phyloP scores from a whole-genome alignment of 1,284 basidiomycete genomes.

The Fomes fomentarius region DNA sequence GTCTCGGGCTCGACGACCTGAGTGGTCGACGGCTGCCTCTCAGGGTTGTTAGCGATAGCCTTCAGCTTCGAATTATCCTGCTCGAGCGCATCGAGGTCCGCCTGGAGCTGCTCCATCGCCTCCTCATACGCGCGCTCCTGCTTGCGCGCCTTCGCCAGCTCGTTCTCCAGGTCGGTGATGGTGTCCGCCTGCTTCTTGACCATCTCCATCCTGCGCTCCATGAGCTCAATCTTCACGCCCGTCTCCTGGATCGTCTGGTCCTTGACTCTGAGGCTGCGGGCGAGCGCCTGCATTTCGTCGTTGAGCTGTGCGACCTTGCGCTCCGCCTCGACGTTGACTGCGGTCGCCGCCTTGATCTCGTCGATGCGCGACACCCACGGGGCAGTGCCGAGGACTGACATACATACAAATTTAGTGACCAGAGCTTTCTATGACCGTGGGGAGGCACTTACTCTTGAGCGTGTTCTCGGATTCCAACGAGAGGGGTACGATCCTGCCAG shows the following conservation, averaged over 20 bases:
- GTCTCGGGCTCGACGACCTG: constrained; percentile 63
- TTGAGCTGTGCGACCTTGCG: constrained; percentile 82
- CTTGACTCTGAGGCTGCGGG: constrained; percentile 81
- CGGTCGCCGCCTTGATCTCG: constrained; percentile 83
- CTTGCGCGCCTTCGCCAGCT: constrained; percentile 80
- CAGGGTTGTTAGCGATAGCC: constrained; percentile 59
- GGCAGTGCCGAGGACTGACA: constrained; percentile 70
- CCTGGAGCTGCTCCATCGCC: constrained; percentile 90
- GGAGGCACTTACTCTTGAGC: constrained; percentile 63
- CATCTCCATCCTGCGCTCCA: constrained; percentile 90
- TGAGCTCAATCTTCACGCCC: constrained; percentile 90
- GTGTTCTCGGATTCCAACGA: constrained; percentile 80
- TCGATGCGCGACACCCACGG: constrained; percentile 91
- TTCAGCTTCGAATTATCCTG: constrained; percentile 88
- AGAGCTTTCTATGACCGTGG: background rate
- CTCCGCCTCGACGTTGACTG: constrained; percentile 92
- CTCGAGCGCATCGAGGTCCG: constrained; percentile 85
- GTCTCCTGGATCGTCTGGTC: constrained; percentile 92
- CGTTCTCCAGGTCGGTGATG: constrained; percentile 80
- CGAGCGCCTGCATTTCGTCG: constrained; percentile 88
- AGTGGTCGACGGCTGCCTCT: constrained; percentile 60
- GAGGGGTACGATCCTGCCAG: constrained; percentile 68
- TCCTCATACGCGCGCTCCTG: constrained; percentile 91
- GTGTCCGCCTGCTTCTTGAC: constrained; percentile 88
- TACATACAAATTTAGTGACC: constrained; percentile 11